These are phyloP conservation scores for Pontederia paniculata DNA, from an alignment of 176 grass and related monocot species.

Conservation along the genomic window DNA sequence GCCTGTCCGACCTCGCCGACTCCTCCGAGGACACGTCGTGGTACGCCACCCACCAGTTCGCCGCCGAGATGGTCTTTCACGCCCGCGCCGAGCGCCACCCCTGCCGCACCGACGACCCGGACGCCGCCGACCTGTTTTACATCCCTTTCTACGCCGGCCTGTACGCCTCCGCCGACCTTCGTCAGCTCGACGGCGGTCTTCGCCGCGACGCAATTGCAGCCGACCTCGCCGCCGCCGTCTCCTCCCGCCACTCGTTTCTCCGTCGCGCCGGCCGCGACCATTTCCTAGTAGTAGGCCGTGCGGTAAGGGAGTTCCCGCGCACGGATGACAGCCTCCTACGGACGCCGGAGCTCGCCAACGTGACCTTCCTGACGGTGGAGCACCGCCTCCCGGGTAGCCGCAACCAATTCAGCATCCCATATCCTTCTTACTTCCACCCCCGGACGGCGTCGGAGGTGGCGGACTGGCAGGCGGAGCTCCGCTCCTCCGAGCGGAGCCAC, in stretches of 20 bases:
- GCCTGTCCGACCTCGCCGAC: background rate
- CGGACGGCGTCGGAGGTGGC: slow-evolving; percentile 6
- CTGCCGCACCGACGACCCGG: slow-evolving; percentile 24
- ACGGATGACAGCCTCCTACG: slow-evolving; percentile 11
- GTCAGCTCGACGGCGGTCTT: background rate
- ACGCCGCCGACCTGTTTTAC: slow-evolving; percentile 10
- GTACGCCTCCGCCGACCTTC: background rate
- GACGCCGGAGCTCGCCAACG: slow-evolving; percentile 18
- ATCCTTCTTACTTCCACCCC: slow-evolving; percentile 35
- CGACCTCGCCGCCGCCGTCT: slow-evolving; percentile 15
- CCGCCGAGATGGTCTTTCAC: slow-evolving; percentile 31
- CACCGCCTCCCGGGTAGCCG: slow-evolving; percentile 10
- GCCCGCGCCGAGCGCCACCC: slow-evolving; percentile 28
- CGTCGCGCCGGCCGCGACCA: slow-evolving; percentile 20
- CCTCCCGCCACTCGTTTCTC: slow-evolving; percentile 13
- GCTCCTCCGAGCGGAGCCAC: slow-evolving; percentile 7
- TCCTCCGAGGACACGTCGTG: background rate
- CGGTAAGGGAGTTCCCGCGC: slow-evolving; percentile 13
- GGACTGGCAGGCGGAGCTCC: slow-evolving; percentile 27
- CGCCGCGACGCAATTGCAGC: slow-evolving; percentile 4
- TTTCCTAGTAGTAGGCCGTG: slow-evolving; percentile 19
- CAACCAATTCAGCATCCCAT: slow-evolving; percentile 32
- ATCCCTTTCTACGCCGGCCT: slow-evolving; percentile 22
- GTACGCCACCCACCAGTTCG: slow-evolving; percentile 30
- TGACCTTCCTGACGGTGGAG: slow-evolving; percentile 28